These are phyloP conservation scores for Brachypodium distachyon DNA, from an alignment of 202 grass and related monocot genomes.

Conservation along the genomic window DNA sequence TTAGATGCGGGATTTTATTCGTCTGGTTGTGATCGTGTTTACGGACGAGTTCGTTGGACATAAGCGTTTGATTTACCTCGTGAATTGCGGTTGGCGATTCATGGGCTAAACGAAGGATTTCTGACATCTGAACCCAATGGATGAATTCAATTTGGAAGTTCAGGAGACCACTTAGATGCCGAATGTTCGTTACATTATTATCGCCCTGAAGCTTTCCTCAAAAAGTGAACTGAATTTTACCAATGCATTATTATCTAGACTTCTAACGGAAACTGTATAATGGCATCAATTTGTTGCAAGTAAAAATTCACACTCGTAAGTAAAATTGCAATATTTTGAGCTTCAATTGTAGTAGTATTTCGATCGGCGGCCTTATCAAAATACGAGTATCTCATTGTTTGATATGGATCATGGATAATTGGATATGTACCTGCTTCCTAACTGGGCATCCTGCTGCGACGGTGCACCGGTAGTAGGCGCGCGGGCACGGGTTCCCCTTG, in stretches of 20 bases:
- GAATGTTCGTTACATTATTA: too few relatives aligned
- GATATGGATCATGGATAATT: not conserved
- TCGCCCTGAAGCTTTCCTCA: too few relatives aligned
- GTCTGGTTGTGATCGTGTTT: not conserved
- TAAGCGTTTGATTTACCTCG: not conserved
- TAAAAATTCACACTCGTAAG: too few relatives aligned
- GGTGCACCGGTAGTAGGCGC: conserved; percentile 94
- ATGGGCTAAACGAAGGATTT: not conserved
- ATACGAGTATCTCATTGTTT: not conserved
- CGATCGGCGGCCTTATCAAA: too few relatives aligned
- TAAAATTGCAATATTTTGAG: too few relatives aligned
- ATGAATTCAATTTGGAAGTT: not conserved
- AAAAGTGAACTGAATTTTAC: too few relatives aligned
- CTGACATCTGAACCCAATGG: too few relatives aligned
- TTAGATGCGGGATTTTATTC: not conserved
- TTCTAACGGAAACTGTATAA: too few relatives aligned
- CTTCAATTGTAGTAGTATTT: too few relatives aligned
- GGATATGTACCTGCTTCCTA: conserved; percentile 69
- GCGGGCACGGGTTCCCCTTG: conserved; percentile 87
- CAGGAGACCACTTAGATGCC: not conserved
- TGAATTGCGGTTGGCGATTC: not conserved
- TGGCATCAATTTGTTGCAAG: too few relatives aligned
- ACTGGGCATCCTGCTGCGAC: conserved; percentile 69
- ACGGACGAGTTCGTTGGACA: not conserved
- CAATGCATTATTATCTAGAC: too few relatives aligned